phyloP scores from a whole-genome alignment of 2,329 filamentous ascomycete species.

The Hirsutella minnesotensis region DNA sequence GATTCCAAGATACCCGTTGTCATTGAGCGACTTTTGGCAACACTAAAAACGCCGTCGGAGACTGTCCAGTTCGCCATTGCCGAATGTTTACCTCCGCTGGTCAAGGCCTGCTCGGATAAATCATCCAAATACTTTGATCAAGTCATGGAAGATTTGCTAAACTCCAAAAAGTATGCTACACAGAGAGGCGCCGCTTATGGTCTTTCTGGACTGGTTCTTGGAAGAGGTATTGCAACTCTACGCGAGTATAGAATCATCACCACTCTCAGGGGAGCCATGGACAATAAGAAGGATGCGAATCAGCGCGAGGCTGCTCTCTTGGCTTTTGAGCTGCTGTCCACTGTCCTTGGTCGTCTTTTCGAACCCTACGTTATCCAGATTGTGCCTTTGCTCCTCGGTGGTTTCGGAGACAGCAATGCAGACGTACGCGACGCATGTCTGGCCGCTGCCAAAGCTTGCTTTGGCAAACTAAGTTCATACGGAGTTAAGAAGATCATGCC shows the following conservation, averaged over 20 bases:
- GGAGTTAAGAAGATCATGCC: constrained; percentile 93
- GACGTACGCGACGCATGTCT: constrained; percentile 90
- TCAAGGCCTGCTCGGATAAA: constrained; percentile 68
- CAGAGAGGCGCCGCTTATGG: constrained; percentile 92
- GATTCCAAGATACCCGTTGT: constrained; percentile 82
- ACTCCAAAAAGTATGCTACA: constrained; percentile 82
- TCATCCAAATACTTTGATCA: constrained; percentile 69
- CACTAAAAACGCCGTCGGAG: constrained; percentile 88
- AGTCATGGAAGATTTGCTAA: constrained; percentile 70
- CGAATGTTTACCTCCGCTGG: constrained; percentile 83
- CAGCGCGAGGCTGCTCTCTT: constrained; percentile 82
- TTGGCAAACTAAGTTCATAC: constrained; percentile 84
- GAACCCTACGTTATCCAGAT: constrained; percentile 96
- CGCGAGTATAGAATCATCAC: constrained; percentile 80
- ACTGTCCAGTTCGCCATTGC: constrained; percentile 95
- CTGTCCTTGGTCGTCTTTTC: constrained; percentile 76
- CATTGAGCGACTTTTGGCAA: constrained; percentile 72
- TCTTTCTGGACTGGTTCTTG: constrained; percentile 77
- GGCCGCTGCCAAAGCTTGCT: constrained; percentile 88
- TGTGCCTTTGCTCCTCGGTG: constrained; percentile 76
- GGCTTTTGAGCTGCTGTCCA: constrained; percentile 81
- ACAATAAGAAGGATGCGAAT: constrained; percentile 88
- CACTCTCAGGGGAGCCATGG: constrained; percentile 67
- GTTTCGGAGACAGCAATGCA: constrained; percentile 78
- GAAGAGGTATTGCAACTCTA: constrained; percentile 72